Base-by-base conservation (phyloP, 2,329 filamentous ascomycete genomes). In the Orbilia oligospora region DNA sequence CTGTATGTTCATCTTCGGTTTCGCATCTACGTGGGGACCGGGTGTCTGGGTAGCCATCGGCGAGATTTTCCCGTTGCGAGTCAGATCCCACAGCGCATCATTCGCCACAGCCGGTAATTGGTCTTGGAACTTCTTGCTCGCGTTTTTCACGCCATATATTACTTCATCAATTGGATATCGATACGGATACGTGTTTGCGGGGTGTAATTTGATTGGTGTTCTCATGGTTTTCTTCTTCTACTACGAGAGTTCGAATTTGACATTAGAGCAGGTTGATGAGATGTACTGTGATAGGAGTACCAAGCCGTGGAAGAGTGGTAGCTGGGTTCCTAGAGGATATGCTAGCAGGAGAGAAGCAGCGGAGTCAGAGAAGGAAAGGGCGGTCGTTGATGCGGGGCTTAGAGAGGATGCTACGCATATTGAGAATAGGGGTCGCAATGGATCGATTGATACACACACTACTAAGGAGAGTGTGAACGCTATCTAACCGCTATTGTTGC, bases 121-220 rank as follows among this genome's bases (percentile, higher is more conserved):
- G 90, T 85, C 87, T 36, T 93, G 90, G 90, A 92, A 93, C 84
- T 94, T 94, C 84, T 84, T 92, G 82, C 86, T 92, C 80, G 89
- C 89, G 0, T 94, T 94, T 86, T 93, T 93, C 86, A 93, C 92
- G 0, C 91, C 92, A 0, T 94, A 93, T 84, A 94, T 94, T 83
- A 92, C 90, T 0, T 85, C 87, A 0, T 88, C 88, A 2, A 94
- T 94, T 69, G 88, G 91, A 81, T 94, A 91, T 84, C 87, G 87
- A 0, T 93, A 92, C 81, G 92, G 92, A 1, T 92, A 93, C 80
- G 89, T 94, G 33, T 94, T 94, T 83, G 92, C 91, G 0, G 90
- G 87, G 0, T 93, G 91, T 82, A 91, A 92, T 81, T 85, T 92
- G 18, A 86, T 88, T 0, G 91, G 88, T 0, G 88, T 89, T 0